These are phyloP conservation scores for Citrus medica DNA, from an alignment of 345 rosid genomes.

Conservation along the genomic window DNA sequence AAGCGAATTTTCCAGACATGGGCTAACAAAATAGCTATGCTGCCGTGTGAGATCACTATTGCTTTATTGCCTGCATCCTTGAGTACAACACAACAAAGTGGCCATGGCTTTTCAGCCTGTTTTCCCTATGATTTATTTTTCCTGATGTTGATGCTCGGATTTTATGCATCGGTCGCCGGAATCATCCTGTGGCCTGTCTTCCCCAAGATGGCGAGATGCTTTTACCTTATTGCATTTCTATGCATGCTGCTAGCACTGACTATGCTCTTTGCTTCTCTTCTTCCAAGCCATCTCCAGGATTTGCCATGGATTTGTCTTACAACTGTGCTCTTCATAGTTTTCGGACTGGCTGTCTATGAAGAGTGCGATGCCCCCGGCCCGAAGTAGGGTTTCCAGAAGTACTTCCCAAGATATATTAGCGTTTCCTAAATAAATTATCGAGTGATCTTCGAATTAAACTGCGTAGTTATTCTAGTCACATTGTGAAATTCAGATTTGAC, in stretches of 20 bases:
- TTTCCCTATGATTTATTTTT: not conserved
- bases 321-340: not conserved
- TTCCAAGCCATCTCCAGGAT: not conserved
- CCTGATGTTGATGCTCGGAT: not conserved
- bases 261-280: conserved; percentile 5
- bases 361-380: not conserved
- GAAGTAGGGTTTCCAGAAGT: not conserved
- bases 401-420: not conserved
- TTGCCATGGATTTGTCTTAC: conserved; percentile 1
- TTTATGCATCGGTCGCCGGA: not conserved
- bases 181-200: not conserved
- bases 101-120: not conserved
- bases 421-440: not conserved
- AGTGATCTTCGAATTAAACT: not conserved
- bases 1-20: not conserved
- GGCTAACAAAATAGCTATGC: not conserved
- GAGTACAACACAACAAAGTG: not conserved
- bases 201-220: not conserved
- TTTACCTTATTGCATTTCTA: not conserved
- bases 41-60: not conserved
- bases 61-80: conserved; percentile 8
- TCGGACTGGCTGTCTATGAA: not conserved
- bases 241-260: conserved; percentile 2
- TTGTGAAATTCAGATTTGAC: too few species aligned
- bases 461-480: not conserved